Percentiles rank a stretch among this genome's conserved stretches.
Conservation (phyloP, 1,139 yeast genomes). For the Kluyveromyces sp. region DNA sequence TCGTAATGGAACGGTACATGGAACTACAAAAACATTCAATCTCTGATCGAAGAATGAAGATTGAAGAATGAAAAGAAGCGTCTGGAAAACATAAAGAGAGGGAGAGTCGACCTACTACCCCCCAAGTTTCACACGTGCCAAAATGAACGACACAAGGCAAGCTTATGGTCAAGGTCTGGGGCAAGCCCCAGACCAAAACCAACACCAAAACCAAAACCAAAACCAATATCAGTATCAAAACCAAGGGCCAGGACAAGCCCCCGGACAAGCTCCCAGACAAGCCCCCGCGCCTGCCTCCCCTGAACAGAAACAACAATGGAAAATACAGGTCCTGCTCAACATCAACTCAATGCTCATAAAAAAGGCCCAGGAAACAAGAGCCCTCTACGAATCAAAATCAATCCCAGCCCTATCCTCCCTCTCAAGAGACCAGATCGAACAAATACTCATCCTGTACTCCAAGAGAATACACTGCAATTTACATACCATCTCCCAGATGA, state of each 20-base stretch:
- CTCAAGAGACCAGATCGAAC: conserved; percentile 2
- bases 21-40: too few species aligned
- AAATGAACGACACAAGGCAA: too few species aligned
- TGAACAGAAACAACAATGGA: conserved; percentile 18
- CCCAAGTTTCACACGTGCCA: too few species aligned
- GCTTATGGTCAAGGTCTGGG: too few species aligned
- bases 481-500: conserved; percentile 30
- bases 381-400: conserved; percentile 11
- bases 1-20: too few species aligned
- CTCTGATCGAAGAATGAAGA: too few species aligned
- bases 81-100: too few species aligned
- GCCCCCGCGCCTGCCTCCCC: background rate
- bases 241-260: background rate
- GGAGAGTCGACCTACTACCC: too few species aligned
- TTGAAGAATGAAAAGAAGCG: too few species aligned
- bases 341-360: conserved; percentile 27
- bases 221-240: background rate
- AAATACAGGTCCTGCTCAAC: conserved; percentile 28
- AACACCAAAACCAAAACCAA: background rate
- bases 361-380: conserved; percentile 2
- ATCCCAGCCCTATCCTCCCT: conserved; percentile 3
- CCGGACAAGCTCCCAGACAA: background rate
- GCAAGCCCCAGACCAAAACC: background rate
- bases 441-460: conserved; percentile 20
- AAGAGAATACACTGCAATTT: conserved; percentile 30